phyloP scores from a whole-genome alignment of 441 rosid genomes.

The Manihot esculenta region DNA sequence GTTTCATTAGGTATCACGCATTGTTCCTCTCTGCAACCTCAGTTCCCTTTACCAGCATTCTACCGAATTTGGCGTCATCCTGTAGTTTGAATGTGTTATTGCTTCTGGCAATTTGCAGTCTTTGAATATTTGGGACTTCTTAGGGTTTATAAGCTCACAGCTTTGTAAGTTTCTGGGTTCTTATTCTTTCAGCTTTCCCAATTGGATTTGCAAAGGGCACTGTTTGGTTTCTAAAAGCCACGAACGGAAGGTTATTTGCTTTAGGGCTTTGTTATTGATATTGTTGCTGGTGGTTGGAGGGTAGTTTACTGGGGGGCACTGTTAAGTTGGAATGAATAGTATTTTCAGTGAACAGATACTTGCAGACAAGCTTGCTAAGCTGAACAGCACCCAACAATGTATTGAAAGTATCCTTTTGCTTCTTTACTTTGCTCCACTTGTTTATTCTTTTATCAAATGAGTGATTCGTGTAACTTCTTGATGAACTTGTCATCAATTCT shows the following conservation, averaged over 20 bases:
- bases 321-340: conserved; percentile 70
- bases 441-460: background rate
- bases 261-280: conserved; percentile 17
- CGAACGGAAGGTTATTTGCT: background rate
- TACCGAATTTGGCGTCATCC: too few relatives aligned
- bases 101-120: background rate
- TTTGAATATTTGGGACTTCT: background rate
- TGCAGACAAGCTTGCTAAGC: conserved; percentile 95
- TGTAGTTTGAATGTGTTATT: too few relatives aligned
- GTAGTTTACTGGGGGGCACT: background rate
- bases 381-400: conserved; percentile 92
- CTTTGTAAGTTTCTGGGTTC: conserved; percentile 18
- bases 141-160: conserved; percentile 17
- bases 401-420: conserved; percentile 76
- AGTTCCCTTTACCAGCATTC: too few relatives aligned
- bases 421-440: background rate
- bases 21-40: too few relatives aligned
- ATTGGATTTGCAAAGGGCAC: background rate
- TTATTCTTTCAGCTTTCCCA: background rate
- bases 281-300: background rate
- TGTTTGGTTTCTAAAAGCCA: background rate
- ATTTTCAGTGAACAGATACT: conserved; percentile 88
- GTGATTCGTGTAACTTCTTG: background rate
- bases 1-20: too few relatives aligned
- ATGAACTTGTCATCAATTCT: background rate